Evolutionary conservation across 768 basidiomycete genomes (phyloP).

Genomic region (Boletus huronensis): DNA sequence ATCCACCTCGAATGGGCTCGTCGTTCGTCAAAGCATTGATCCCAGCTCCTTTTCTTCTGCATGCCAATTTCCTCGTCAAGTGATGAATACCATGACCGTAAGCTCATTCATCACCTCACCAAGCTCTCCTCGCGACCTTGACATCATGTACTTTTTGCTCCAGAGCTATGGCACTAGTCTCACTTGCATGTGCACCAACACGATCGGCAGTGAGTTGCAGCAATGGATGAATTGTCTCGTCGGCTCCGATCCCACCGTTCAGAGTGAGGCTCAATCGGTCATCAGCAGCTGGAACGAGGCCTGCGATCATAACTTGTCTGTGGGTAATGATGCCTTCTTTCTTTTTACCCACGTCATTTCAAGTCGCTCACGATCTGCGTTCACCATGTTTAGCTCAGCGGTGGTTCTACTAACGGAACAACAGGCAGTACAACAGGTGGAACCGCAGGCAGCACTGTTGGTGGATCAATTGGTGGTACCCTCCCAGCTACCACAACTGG

Average conservation of each 20-base stretch:
- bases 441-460: not conserved
- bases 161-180: constrained; percentile 10
- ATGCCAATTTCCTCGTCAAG: constrained; percentile 22
- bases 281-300: constrained; percentile 15
- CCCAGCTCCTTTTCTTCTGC: constrained; percentile 9
- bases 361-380: not conserved
- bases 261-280: constrained; percentile 4
- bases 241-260: not conserved
- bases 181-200: constrained; percentile 12
- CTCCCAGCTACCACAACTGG: not conserved
- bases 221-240: constrained; percentile 23
- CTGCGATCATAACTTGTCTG: constrained; percentile 18
- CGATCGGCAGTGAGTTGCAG: constrained; percentile 12
- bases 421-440: not conserved
- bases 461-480: not conserved
- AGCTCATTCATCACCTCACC: not conserved
- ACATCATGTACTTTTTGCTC: not conserved
- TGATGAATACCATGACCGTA: constrained; percentile 19
- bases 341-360: too few species aligned
- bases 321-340: constrained; percentile 1
- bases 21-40: constrained; percentile 17
- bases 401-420: not conserved
- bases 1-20: constrained; percentile 9
- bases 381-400: constrained; percentile 8
- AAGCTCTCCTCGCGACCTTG: too few species aligned